Base-by-base conservation (phyloP, 768 basidiomycete genomes). In the Ramaria rubella region DNA sequence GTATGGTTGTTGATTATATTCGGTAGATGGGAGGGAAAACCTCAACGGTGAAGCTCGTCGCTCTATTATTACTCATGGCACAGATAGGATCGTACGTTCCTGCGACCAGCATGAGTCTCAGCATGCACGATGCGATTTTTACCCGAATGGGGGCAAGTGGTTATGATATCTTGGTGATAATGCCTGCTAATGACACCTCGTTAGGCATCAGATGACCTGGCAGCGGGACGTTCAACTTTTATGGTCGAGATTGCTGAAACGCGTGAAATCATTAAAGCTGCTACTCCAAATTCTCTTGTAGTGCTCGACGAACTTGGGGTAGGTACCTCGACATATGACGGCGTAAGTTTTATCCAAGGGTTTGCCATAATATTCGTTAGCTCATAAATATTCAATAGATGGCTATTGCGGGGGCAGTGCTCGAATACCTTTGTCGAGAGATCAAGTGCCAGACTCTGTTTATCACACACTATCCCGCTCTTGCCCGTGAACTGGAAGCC, bases 191-290 rank as follows among this genome's bases (percentile, higher is more conserved):
- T 46, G 61, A 38, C 61, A 34, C 8, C 7, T 42, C 53, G 26
- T 21, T 12, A 57, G 86, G 95, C 95, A 0, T 87, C 83, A 9
- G 95, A 98, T 66, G 92, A 96, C 61, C 70, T 97, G 24, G 80
- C 83, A 5, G 79, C 87, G 36, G 93, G 93, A 0, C 82, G 90
- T 7, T 95, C 93, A 0, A 98, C 90, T 0, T 96, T 97, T 68
- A 96, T 96, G 94, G 90, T 97, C 3, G 95, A 99, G 70, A 86
- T 98, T 77, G 78, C 87, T 5, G 94, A 97, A 68, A 96, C 94
- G 0, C 87, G 85, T 63, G 90, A 96, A 63, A 94, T 97, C 56
- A 70, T 98, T 14, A 78, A 83, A 33, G 75, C 82, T 3, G 87
- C 90, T 1, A 88, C 91, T 0, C 68, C 76, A 3, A 78, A 77